Conservation (phyloP, 345 rosid species). For the Leavenworthia alabamica region DNA sequence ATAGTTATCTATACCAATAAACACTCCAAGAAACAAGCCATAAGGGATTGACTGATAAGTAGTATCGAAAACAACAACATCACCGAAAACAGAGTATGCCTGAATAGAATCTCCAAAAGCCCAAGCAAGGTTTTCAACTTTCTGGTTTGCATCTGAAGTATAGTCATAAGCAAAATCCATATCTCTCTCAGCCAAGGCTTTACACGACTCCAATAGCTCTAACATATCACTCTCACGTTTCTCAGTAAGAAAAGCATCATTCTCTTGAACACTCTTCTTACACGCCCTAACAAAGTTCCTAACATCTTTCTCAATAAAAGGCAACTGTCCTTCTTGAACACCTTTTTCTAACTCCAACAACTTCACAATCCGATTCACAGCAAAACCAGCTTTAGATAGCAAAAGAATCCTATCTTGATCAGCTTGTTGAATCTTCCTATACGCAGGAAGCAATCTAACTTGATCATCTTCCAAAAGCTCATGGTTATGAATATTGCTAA, state of each 20-base stretch:
- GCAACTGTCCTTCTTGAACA: conserved; percentile 74
- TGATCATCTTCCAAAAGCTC: conserved; percentile 91
- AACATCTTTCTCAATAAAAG: conserved; percentile 85
- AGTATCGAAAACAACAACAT: conserved; percentile 72
- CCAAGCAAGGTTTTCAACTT: conserved; percentile 85
- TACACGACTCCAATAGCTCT: conserved; percentile 79
- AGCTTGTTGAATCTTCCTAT: conserved; percentile 75
- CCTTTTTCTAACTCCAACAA: conserved; percentile 84
- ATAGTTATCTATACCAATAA: conserved; percentile 68
- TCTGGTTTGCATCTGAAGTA: conserved; percentile 57
- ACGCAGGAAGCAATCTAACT: conserved; percentile 88
- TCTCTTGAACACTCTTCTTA: conserved; percentile 79
- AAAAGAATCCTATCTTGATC: conserved; percentile 87
- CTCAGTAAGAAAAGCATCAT: conserved; percentile 69
- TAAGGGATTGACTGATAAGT: conserved; percentile 70
- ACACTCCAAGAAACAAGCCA: conserved; percentile 71
- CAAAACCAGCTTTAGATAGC: conserved; percentile 90
- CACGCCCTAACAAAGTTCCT: conserved; percentile 75
- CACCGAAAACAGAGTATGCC: conserved; percentile 59
- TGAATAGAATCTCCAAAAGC: conserved; percentile 61
- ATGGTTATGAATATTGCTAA: conserved; percentile 92
- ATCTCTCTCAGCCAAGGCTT: conserved; percentile 62
- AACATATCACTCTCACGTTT: conserved; percentile 61
- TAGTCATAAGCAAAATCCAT: conserved; percentile 54
- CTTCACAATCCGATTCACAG: conserved; percentile 80